Conservation (phyloP, 192 early-diverging fungal genomes). For the Martensiomyces pterosporus region DNA sequence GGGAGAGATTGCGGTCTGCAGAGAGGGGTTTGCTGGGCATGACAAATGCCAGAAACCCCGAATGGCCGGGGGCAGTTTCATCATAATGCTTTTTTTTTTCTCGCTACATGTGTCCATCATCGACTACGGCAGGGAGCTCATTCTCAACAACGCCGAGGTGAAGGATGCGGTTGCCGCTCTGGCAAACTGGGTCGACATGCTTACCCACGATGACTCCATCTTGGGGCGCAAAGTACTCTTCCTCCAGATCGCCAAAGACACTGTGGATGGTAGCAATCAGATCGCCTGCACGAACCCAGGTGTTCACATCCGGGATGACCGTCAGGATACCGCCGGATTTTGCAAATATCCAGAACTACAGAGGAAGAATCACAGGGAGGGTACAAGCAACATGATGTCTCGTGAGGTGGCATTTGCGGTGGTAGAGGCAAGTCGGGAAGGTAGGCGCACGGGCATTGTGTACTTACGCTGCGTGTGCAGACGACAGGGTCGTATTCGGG, state of each 20-base stretch:
- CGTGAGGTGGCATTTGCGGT: neutral
- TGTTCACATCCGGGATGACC: constrained; percentile 79
- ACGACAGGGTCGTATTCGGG: constrained; percentile 62
- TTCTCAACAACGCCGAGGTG: constrained; percentile 74
- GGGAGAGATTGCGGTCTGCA: too few species aligned
- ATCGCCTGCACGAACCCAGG: constrained; percentile 75
- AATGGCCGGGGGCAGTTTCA: too few species aligned
- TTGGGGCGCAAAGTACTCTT: constrained; percentile 76
- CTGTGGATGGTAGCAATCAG: constrained; percentile 82
- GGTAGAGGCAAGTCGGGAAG: too few species aligned
- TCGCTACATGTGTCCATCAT: constrained; percentile 57
- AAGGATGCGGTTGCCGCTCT: constrained; percentile 80
- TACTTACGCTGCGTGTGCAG: constrained; percentile 50
- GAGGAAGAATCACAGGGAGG: neutral
- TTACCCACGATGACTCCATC: constrained; percentile 81
- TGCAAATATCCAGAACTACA: constrained; percentile 76
- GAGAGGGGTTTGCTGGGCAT: too few species aligned
- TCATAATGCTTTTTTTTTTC: neutral
- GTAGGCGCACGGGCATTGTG: too few species aligned
- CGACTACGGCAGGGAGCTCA: constrained; percentile 51
- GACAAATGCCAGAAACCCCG: too few species aligned
- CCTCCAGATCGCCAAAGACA: constrained; percentile 84
- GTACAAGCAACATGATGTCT: too few species aligned
- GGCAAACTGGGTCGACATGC: constrained; percentile 81
- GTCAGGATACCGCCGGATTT: constrained; percentile 82